phyloP scores from a whole-genome alignment of 805 yeast species.

The Yueomyces sinensis region DNA sequence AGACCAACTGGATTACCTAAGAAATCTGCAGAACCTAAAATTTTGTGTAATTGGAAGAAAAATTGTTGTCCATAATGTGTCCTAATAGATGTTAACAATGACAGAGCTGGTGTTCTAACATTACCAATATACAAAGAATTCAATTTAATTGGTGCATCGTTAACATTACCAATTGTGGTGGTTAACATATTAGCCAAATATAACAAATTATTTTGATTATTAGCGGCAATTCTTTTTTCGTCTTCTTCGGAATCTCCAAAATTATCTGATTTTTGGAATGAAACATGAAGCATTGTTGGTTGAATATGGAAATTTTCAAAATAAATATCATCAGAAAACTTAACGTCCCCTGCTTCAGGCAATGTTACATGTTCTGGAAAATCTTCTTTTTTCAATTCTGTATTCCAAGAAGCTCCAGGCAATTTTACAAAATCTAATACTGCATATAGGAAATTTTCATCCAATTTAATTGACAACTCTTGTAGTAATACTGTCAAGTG shows the following conservation, averaged over 20 bases:
- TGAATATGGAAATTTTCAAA: constrained; percentile 89
- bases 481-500: constrained; percentile 83
- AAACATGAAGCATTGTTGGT: constrained; percentile 77
- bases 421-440: constrained; percentile 65
- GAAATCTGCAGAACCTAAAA: constrained; percentile 91
- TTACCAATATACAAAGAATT: constrained; percentile 83
- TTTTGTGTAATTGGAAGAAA: constrained; percentile 81
- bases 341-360: constrained; percentile 52
- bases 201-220: constrained; percentile 46
- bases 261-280: constrained; percentile 83
- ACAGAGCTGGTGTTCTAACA: constrained; percentile 71
- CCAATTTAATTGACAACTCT: constrained; percentile 84
- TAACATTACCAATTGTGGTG: constrained; percentile 94
- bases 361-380: constrained; percentile 54
- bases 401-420: constrained; percentile 73
- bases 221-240: constrained; percentile 7
- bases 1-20: constrained; percentile 96
- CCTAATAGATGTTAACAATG: constrained; percentile 52
- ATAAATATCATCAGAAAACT: constrained; percentile 61
- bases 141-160: constrained; percentile 88
- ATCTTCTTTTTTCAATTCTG: constrained; percentile 27
- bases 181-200: constrained; percentile 76
- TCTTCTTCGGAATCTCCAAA: constrained; percentile 53
- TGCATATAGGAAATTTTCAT: constrained; percentile 83
- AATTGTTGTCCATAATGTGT: constrained; percentile 90